Conservation (phyloP, 108 stramenopile genomes). For the Pseudonitzschia multistriata region DNA sequence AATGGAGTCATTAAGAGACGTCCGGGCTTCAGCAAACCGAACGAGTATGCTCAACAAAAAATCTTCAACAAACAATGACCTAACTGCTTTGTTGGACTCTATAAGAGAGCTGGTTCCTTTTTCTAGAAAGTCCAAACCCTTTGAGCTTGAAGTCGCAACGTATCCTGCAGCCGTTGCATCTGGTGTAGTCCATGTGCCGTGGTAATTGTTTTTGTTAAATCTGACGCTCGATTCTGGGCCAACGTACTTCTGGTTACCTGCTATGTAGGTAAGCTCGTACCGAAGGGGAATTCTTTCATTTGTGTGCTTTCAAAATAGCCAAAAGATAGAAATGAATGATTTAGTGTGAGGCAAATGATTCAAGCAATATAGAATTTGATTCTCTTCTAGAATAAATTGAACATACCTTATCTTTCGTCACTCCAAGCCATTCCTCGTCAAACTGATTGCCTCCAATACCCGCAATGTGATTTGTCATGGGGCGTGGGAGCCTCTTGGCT, state of each 20-base stretch:
- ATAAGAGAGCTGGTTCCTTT: slow-evolving; percentile 40
- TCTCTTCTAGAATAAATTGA: background rate
- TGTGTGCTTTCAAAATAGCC: slow-evolving; percentile 2
- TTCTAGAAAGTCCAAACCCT: slow-evolving; percentile 34
- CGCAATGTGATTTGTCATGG: slow-evolving; percentile 13
- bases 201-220: slow-evolving; percentile 74
- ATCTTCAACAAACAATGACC: slow-evolving; percentile 48
- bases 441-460: background rate
- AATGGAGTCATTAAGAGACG: slow-evolving; percentile 48
- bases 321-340: background rate
- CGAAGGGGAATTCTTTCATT: slow-evolving; percentile 18
- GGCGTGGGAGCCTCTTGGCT: background rate
- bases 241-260: slow-evolving; percentile 45
- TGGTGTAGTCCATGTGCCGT: slow-evolving; percentile 53
- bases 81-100: slow-evolving; percentile 31
- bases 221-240: slow-evolving; percentile 63
- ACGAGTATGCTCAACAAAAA: slow-evolving; percentile 52
- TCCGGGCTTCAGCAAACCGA: slow-evolving; percentile 48
- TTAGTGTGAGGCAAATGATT: background rate
- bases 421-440: slow-evolving; percentile 5
- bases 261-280: slow-evolving; percentile 59
- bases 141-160: slow-evolving; percentile 26
- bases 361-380: background rate
- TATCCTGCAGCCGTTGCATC: slow-evolving; percentile 55
- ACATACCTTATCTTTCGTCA: slow-evolving; percentile 11